Evolutionary conservation across 495 filamentous ascomycete species (phyloP).

Genomic region (Aspergillus nanangensis): DNA sequence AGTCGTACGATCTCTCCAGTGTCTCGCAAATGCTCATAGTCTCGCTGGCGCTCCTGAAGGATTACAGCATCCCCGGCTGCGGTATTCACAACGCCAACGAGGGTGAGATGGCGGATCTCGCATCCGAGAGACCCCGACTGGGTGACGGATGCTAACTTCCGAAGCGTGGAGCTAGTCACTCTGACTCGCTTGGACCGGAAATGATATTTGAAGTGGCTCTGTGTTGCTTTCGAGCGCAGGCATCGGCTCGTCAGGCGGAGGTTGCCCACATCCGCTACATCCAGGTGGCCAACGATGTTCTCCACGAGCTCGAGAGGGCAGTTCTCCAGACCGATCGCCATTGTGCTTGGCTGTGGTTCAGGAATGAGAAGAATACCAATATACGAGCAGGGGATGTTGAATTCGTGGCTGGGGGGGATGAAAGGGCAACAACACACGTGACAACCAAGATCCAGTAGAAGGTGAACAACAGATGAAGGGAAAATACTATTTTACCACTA

Average conservation of each 20-base stretch:
- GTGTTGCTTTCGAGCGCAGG: conserved; percentile 1
- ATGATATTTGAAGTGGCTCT: background rate
- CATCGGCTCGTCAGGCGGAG: conserved; percentile 3
- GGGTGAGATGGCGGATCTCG: background rate
- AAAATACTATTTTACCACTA: too few relatives aligned
- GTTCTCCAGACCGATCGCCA: background rate
- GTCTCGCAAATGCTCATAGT: background rate
- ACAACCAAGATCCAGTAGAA: too few relatives aligned
- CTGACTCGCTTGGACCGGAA: background rate
- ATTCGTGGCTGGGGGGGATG: too few relatives aligned
- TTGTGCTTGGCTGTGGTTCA: too few relatives aligned
- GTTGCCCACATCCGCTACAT: background rate
- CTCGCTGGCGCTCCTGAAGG: background rate
- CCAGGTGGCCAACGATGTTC: background rate
- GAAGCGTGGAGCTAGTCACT: background rate
- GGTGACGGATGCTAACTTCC: background rate
- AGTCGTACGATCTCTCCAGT: background rate
- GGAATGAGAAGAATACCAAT: too few relatives aligned
- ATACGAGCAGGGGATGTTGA: too few relatives aligned
- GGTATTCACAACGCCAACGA: conserved; percentile 1
- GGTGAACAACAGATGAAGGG: too few relatives aligned
- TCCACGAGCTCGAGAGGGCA: background rate
- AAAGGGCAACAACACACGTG: too few relatives aligned
- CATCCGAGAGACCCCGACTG: background rate
- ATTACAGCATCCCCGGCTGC: background rate